phyloP scores from a whole-genome alignment of 768 basidiomycete species.

The Tulasnella sp. region DNA sequence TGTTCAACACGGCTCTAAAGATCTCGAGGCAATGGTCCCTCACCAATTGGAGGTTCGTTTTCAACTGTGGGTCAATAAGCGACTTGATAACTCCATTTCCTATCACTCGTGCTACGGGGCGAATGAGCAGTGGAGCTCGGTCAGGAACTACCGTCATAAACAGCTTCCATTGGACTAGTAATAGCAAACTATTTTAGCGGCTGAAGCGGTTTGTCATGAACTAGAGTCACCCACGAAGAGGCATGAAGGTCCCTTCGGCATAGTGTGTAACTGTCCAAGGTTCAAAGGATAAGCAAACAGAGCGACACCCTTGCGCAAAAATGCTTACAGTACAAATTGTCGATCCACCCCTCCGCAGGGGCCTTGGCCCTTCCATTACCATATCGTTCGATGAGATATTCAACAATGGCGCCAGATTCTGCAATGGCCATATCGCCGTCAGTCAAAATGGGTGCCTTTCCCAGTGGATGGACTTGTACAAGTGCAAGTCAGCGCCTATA shows the following conservation, averaged over 20 bases:
- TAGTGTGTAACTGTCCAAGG: constrained; percentile 21
- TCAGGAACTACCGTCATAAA: constrained; percentile 16
- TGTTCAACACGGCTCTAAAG: neutral
- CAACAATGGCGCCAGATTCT: constrained; percentile 35
- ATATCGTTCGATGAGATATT: constrained; percentile 34
- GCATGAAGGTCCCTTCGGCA: constrained; percentile 22
- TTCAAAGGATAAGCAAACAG: too few relatives aligned
- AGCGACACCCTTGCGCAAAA: neutral
- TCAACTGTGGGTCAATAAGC: constrained; percentile 24
- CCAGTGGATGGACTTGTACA: constrained; percentile 32
- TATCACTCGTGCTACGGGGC: constrained; percentile 14
- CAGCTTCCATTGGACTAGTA: constrained; percentile 16
- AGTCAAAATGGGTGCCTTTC: constrained; percentile 37
- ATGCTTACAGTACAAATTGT: constrained; percentile 17
- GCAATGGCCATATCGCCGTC: constrained; percentile 34
- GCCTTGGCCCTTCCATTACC: constrained; percentile 22
- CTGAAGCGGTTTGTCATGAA: neutral
- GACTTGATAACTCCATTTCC: constrained; percentile 11
- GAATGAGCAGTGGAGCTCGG: constrained; percentile 17
- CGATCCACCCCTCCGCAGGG: constrained; percentile 14
- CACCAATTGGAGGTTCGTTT: constrained; percentile 23
- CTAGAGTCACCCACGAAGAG: constrained; percentile 9
- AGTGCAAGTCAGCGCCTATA: too few relatives aligned
- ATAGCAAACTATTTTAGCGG: neutral
- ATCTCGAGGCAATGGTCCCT: constrained; percentile 10